Percentiles rank a stretch among this genome's conserved stretches.
These are phyloP conservation scores for Phytophthora quininea DNA, from an alignment of 352 stramenopile species.

Conservation along the genomic window DNA sequence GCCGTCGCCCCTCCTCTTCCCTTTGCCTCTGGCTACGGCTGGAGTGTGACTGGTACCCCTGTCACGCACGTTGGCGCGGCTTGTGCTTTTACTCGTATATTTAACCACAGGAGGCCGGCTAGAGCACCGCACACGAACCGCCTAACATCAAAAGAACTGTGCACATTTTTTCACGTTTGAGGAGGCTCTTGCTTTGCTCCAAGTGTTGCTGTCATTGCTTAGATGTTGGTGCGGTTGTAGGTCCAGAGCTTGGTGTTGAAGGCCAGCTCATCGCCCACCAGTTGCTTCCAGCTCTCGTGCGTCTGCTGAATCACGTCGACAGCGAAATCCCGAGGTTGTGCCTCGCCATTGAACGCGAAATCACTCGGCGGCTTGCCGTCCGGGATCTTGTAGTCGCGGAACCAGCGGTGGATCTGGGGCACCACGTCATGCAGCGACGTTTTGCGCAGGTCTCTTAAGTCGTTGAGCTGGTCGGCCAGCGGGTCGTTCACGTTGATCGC, in stretches of 20 bases:
- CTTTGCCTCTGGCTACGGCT: conserved; percentile 18
- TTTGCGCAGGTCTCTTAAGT: conserved; percentile 89
- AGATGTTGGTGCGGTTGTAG: conserved; percentile 42
- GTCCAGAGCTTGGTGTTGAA: conserved; percentile 73
- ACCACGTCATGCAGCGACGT: conserved; percentile 78
- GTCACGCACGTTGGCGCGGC: conserved; percentile 17
- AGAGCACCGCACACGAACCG: conserved; percentile 30
- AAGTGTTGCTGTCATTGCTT: conserved; percentile 2
- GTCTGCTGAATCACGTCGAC: conserved; percentile 92
- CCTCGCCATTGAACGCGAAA: conserved; percentile 98
- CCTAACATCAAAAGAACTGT: conserved; percentile 22
- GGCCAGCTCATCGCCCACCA: conserved; percentile 60
- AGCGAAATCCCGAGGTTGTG: conserved; percentile 83
- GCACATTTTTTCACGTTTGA: conserved; percentile 30
- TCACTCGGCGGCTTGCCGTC: conserved; percentile 99
- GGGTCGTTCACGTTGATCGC: conserved; percentile 96
- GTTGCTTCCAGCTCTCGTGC: conserved; percentile 88
- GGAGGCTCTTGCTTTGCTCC: background rate
- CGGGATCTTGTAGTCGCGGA: conserved; percentile 99
- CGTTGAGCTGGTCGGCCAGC: conserved; percentile 94
- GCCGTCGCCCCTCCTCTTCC: conserved; percentile 22
- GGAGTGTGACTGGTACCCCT: conserved; percentile 10
- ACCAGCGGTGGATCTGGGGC: conserved; percentile 91
- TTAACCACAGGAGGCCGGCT: conserved; percentile 41
- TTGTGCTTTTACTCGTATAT: conserved; percentile 52